Percentiles rank a stretch among this genome's conserved stretches.
These are phyloP conservation scores for Papiliotrema nemorosa DNA, from an alignment of 1,284 basidiomycete species.

Conservation along the genomic window DNA sequence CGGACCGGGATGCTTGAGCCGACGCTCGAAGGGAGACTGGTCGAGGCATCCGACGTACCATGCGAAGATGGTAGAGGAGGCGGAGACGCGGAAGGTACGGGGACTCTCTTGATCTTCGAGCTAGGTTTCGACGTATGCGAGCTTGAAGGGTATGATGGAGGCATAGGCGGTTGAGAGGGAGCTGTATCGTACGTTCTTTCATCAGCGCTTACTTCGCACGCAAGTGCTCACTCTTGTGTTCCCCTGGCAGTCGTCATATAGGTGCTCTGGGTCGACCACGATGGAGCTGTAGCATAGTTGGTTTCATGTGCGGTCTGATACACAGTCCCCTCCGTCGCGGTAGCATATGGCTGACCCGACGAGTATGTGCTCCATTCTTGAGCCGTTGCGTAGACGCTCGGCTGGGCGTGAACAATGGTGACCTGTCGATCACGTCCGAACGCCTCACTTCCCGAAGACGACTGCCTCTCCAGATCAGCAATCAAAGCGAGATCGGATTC, in stretches of 20 bases:
- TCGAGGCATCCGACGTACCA: neutral
- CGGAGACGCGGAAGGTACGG: constrained; percentile 20
- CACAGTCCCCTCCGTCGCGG: constrained; percentile 15
- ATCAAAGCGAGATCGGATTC: constrained; percentile 31
- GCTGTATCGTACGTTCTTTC: constrained; percentile 18
- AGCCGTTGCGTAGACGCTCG: neutral
- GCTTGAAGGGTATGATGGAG: constrained; percentile 1
- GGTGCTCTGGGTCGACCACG: constrained; percentile 19
- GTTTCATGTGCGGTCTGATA: constrained; percentile 2
- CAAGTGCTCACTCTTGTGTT: constrained; percentile 11
- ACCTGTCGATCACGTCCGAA: neutral
- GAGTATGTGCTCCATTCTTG: neutral
- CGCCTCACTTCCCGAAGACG: constrained; percentile 25
- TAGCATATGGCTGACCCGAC: constrained; percentile 12
- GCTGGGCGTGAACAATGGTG: too few species aligned
- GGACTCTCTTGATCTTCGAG: constrained; percentile 20
- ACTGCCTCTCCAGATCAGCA: constrained; percentile 37
- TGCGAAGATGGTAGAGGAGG: constrained; percentile 7
- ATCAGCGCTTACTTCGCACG: neutral
- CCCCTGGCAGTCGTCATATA: constrained; percentile 19
- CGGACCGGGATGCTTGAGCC: neutral
- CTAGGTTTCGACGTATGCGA: neutral
- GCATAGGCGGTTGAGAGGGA: constrained; percentile 7
- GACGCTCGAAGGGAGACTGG: neutral
- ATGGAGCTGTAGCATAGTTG: constrained; percentile 4